Conservation (phyloP, 257 asterid species). For the Fraxinus excelsior region DNA sequence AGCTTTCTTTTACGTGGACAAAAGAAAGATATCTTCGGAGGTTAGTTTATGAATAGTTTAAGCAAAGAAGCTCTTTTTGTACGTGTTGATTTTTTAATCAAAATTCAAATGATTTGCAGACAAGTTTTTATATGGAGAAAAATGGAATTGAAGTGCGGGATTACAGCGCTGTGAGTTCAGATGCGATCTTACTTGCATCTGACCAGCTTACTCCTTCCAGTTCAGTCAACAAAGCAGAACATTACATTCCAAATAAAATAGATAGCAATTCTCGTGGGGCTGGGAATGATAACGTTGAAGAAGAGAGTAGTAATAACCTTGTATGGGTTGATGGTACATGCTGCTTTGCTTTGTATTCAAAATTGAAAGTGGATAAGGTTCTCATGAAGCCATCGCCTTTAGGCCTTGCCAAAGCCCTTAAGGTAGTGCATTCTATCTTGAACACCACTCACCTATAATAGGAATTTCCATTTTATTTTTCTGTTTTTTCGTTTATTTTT, state of each 20-base stretch:
- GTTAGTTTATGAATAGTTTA: slow-evolving; percentile 43
- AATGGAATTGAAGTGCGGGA: slow-evolving; percentile 74
- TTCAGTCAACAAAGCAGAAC: slow-evolving; percentile 30
- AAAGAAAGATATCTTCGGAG: slow-evolving; percentile 76
- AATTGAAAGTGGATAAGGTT: slow-evolving; percentile 66
- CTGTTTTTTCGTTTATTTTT: slow-evolving; percentile 5
- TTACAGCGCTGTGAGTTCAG: slow-evolving; percentile 69
- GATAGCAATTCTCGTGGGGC: slow-evolving; percentile 16
- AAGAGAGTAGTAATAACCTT: slow-evolving; percentile 45
- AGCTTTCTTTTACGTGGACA: slow-evolving; percentile 89
- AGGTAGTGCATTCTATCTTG: slow-evolving; percentile 50
- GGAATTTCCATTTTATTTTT: background rate
- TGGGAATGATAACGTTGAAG: slow-evolving; percentile 30
- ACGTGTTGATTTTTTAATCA: slow-evolving; percentile 19
- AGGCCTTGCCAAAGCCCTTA: slow-evolving; percentile 88
- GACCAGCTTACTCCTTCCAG: slow-evolving; percentile 51
- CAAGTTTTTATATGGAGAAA: slow-evolving; percentile 58
- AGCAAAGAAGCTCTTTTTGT: slow-evolving; percentile 1
- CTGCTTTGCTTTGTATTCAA: slow-evolving; percentile 78
- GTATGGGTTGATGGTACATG: slow-evolving; percentile 85
- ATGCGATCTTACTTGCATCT: slow-evolving; percentile 70
- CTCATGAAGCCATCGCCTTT: slow-evolving; percentile 75
- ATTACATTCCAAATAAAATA: slow-evolving; percentile 7
- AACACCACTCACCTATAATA: background rate
- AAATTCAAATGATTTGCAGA: slow-evolving; percentile 45